These are phyloP conservation scores for Sistotremastrum niveocremeum DNA, from an alignment of 768 basidiomycete genomes.

Conservation along the genomic window DNA sequence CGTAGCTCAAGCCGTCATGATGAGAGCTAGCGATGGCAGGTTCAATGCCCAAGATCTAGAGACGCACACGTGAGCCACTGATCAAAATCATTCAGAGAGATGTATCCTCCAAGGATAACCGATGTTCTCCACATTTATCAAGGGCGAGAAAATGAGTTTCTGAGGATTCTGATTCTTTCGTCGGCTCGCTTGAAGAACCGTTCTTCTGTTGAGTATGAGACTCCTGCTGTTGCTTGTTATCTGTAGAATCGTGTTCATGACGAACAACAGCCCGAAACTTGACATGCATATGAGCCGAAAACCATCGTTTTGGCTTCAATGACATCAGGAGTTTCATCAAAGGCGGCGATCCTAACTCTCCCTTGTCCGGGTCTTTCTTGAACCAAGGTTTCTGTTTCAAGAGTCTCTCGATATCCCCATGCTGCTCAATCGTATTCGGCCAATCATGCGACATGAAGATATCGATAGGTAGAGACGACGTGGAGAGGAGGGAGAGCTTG, in stretches of 20 bases:
- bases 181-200: background rate
- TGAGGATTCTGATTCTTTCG: slow-evolving; percentile 1
- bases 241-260: slow-evolving; percentile 17
- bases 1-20: slow-evolving; percentile 26
- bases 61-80: background rate
- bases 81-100: background rate
- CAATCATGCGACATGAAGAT: slow-evolving; percentile 39
- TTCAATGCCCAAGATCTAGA: background rate
- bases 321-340: slow-evolving; percentile 24
- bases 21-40: background rate
- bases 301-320: slow-evolving; percentile 31
- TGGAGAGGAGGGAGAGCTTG: slow-evolving; percentile 17
- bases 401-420: slow-evolving; percentile 24
- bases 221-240: slow-evolving; percentile 13
- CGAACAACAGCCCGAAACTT: slow-evolving; percentile 28
- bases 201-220: slow-evolving; percentile 4
- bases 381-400: slow-evolving; percentile 31
- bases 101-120: slow-evolving; percentile 29
- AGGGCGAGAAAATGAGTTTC: slow-evolving; percentile 30
- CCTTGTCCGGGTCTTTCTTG: slow-evolving; percentile 24
- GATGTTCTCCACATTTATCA: slow-evolving; percentile 28
- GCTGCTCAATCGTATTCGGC: slow-evolving; percentile 30
- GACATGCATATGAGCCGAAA: slow-evolving; percentile 34
- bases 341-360: slow-evolving; percentile 31
- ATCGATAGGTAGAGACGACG: slow-evolving; percentile 12